These are phyloP conservation scores for Pholiota conissans DNA, from an alignment of 768 basidiomycete genomes.

Conservation along the genomic window DNA sequence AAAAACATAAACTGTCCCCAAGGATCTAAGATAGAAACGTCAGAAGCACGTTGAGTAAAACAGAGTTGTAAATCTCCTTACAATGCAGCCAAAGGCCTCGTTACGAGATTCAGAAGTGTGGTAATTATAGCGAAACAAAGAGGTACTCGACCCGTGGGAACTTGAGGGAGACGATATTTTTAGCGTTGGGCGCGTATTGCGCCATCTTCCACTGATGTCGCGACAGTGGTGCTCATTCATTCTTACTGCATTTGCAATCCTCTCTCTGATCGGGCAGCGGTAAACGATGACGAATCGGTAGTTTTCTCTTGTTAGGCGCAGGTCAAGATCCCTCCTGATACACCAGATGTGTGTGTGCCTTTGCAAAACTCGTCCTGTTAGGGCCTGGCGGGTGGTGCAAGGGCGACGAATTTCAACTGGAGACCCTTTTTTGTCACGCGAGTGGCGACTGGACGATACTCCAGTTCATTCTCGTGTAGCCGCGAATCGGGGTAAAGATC, in stretches of 20 bases:
- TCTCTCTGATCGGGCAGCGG: background rate
- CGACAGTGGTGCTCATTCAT: slow-evolving; percentile 22
- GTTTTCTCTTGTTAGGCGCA: background rate
- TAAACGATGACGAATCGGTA: background rate
- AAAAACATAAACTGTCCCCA: background rate
- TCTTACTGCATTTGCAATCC: background rate
- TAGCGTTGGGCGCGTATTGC: slow-evolving; percentile 12
- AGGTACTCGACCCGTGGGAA: background rate
- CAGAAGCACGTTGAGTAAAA: background rate
- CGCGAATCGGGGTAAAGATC: slow-evolving; percentile 8
- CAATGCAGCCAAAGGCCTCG: background rate
- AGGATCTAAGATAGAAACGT: background rate
- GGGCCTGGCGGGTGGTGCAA: background rate
- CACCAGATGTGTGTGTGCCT: background rate
- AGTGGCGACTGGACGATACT: background rate
- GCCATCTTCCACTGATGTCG: slow-evolving; percentile 20
- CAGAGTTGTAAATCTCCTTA: background rate
- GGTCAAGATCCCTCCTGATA: no score
- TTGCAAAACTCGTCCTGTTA: background rate
- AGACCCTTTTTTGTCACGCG: background rate
- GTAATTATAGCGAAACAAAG: background rate
- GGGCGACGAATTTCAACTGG: no score
- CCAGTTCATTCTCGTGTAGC: background rate
- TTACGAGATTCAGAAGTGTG: background rate
- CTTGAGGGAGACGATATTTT: background rate